Percentiles rank a stretch among this genome's conserved stretches.
Evolutionary conservation across 352 stramenopile species (phyloP).

Genomic region (Blastocystis sp.): DNA sequence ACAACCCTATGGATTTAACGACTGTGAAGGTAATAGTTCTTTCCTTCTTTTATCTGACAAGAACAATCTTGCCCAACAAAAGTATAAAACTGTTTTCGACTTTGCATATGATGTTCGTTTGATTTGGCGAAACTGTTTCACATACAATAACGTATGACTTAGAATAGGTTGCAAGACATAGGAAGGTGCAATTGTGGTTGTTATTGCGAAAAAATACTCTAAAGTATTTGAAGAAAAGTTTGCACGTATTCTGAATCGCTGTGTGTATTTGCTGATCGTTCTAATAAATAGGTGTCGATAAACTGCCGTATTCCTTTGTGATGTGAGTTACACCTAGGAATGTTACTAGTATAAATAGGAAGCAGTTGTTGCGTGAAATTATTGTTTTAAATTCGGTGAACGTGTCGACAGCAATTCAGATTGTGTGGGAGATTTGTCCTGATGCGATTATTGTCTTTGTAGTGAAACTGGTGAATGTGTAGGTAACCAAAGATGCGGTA

Average conservation of each 20-base stretch:
- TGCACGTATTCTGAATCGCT: not conserved
- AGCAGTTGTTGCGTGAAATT: slow-evolving; percentile 11
- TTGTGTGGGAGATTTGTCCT: slow-evolving; percentile 53
- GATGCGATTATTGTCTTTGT: slow-evolving; percentile 9
- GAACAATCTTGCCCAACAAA: not conserved
- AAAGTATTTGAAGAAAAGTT: slow-evolving; percentile 35
- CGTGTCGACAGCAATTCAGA: not conserved
- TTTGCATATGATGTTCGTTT: slow-evolving; percentile 59
- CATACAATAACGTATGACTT: slow-evolving; percentile 13
- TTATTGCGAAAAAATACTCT: slow-evolving; percentile 14
- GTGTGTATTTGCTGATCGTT: not conserved
- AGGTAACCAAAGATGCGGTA: slow-evolving; percentile 14
- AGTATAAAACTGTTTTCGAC: slow-evolving; percentile 26
- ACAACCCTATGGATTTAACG: slow-evolving; percentile 58
- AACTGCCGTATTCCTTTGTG: not conserved
- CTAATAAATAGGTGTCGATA: slow-evolving; percentile 18
- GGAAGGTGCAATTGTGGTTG: not conserved
- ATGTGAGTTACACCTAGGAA: not conserved
- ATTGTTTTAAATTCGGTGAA: not conserved
- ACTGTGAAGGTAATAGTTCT: not conserved
- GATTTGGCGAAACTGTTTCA: slow-evolving; percentile 44
- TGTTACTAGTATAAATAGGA: not conserved
- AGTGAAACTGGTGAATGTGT: not conserved
- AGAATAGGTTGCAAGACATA: not conserved
- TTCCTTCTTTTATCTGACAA: not conserved